A percentile compares a stretch with the other conserved stretches of the same genome.
These are phyloP conservation scores for Trichoderma sp. DNA, from an alignment of 2,329 filamentous ascomycete genomes.

Conservation along the genomic window DNA sequence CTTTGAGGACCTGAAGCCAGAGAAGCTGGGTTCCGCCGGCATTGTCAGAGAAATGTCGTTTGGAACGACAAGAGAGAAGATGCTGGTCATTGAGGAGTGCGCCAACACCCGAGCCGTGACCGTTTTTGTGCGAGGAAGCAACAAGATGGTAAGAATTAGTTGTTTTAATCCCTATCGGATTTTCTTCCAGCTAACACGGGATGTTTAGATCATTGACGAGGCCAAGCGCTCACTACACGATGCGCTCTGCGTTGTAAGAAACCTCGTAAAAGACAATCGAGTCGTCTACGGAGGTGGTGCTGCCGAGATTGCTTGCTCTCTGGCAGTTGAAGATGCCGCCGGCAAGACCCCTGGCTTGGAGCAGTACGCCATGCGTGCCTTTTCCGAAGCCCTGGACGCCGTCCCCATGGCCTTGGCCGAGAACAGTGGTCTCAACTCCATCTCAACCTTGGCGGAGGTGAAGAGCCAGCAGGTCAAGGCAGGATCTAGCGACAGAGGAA, in stretches of 20 bases:
- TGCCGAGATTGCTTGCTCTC: slow-evolving; percentile 93
- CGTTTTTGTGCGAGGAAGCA: slow-evolving; percentile 93
- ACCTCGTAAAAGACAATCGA: slow-evolving; percentile 92
- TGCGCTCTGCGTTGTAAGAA: slow-evolving; percentile 95
- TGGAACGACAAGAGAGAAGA: slow-evolving; percentile 97
- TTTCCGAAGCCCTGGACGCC: slow-evolving; percentile 89
- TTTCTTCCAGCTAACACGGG: slow-evolving; percentile 25
- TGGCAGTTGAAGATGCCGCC: slow-evolving; percentile 93
- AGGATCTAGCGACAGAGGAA: slow-evolving; percentile 49
- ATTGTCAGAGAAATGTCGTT: slow-evolving; percentile 94
- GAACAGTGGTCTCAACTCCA: slow-evolving; percentile 94
- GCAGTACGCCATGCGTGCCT: slow-evolving; percentile 98
- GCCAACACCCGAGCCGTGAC: slow-evolving; percentile 97
- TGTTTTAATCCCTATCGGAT: not conserved
- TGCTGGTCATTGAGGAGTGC: slow-evolving; percentile 99
- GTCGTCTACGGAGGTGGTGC: slow-evolving; percentile 97
- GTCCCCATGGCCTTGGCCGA: slow-evolving; percentile 95
- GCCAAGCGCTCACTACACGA: slow-evolving; percentile 97
- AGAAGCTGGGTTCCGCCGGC: slow-evolving; percentile 89
- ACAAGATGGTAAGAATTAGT: slow-evolving; percentile 82
- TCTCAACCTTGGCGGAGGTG: slow-evolving; percentile 90
- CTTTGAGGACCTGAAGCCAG: slow-evolving; percentile 88
- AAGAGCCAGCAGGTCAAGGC: slow-evolving; percentile 96
- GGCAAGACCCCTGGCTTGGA: slow-evolving; percentile 95
- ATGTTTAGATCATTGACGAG: slow-evolving; percentile 87